These are phyloP conservation scores for Sugiyamaella marilandica DNA, from an alignment of 805 yeast species.

Conservation along the genomic window DNA sequence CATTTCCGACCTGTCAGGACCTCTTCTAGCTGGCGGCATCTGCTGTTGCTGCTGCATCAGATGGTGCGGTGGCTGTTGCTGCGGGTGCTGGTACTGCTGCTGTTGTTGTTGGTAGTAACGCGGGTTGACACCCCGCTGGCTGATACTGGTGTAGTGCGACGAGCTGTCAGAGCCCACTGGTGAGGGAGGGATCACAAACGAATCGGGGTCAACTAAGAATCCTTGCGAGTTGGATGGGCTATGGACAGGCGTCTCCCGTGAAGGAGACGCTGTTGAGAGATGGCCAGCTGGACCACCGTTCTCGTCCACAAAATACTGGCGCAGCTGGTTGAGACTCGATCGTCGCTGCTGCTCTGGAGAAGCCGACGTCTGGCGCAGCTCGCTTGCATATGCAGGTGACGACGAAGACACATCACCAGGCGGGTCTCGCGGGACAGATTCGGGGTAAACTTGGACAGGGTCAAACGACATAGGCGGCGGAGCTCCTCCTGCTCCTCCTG, in stretches of 20 bases:
- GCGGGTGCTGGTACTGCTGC: constrained; percentile 4
- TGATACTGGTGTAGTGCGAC: constrained; percentile 21
- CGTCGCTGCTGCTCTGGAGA: constrained; percentile 1
- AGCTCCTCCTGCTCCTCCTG: no score
- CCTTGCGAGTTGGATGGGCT: constrained; percentile 4
- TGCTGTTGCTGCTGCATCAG: constrained; percentile 11
- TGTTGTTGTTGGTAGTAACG: constrained; percentile 11
- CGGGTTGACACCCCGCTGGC: constrained; percentile 20
- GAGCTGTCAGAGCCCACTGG: constrained; percentile 21
- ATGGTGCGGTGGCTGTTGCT: constrained; percentile 6
- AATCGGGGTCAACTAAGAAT: background rate
- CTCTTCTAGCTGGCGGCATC: constrained; percentile 13
- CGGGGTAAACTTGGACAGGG: background rate
- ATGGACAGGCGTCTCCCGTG: background rate
- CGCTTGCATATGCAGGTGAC: no score
- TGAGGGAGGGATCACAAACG: constrained; percentile 7
- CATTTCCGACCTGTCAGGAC: constrained; percentile 16
- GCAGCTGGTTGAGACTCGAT: constrained; percentile 4
- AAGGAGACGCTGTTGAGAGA: background rate
- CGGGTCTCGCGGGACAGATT: background rate
- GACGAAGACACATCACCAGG: no score
- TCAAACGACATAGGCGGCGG: background rate
- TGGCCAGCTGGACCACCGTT: background rate
- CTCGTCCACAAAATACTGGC: constrained; percentile 12
- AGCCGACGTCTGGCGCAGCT: background rate